phyloP scores from a whole-genome alignment of 495 filamentous ascomycete genomes.

The Cercophora scortea region DNA sequence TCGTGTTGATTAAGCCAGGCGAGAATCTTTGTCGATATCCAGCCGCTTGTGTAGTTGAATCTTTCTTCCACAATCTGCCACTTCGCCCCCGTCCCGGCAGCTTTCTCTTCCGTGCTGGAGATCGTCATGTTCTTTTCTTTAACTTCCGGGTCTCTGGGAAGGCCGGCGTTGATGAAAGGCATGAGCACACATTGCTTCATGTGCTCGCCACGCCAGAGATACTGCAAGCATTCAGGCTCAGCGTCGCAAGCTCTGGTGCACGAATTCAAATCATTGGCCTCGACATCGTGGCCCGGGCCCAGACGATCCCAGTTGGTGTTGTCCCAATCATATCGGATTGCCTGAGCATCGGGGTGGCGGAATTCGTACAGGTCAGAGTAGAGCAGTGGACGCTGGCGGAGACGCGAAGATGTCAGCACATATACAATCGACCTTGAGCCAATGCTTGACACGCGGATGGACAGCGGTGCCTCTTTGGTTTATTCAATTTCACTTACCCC shows the following conservation, averaged over 20 bases:
- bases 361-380: constrained; percentile 9
- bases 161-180: constrained; percentile 3
- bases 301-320: constrained; percentile 9
- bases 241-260: constrained; percentile 7
- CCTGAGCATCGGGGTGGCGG: not conserved
- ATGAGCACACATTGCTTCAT: constrained; percentile 6
- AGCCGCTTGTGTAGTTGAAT: constrained; percentile 7
- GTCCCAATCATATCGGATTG: constrained; percentile 8
- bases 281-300: not conserved
- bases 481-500: constrained; percentile 11
- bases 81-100: not conserved
- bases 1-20: not conserved
- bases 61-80: not conserved
- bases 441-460: not conserved
- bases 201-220: constrained; percentile 6
- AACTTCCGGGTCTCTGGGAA: not conserved
- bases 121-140: not conserved
- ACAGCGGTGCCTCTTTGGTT: not conserved
- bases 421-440: too few relatives aligned
- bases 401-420: too few relatives aligned
- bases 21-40: constrained; percentile 5
- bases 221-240: constrained; percentile 5
- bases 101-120: not conserved
- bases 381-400: constrained; percentile 4
- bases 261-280: not conserved